phyloP scores from a whole-genome alignment of 306 rosid species.

The Dalbergia oliveri region DNA sequence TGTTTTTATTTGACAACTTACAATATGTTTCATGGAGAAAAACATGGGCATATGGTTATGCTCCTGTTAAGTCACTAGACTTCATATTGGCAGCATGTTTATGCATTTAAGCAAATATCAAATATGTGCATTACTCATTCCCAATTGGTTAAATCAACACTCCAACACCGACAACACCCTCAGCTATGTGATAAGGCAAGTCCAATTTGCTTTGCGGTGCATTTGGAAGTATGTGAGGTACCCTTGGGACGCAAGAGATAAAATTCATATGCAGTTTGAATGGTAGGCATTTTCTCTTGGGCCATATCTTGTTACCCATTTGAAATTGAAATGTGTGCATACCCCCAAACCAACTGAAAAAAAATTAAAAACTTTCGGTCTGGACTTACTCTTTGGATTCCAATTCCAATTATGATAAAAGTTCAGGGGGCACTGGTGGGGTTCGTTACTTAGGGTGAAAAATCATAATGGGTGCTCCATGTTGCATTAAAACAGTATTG shows the following conservation, averaged over 20 bases:
- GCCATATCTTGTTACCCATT: conserved; percentile 45
- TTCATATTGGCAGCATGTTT: background rate
- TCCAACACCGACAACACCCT: background rate
- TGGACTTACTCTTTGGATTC: conserved; percentile 59
- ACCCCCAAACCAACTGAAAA: conserved; percentile 7
- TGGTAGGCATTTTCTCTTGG: conserved; percentile 35
- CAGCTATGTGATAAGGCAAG: background rate
- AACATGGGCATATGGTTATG: conserved; percentile 13
- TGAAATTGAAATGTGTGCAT: too few species aligned
- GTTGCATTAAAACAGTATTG: conserved; percentile 48
- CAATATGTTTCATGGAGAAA: background rate
- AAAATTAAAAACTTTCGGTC: conserved; percentile 35
- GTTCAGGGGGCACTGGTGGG: conserved; percentile 53
- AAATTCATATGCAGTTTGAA: conserved; percentile 35
- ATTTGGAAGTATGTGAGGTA: conserved; percentile 35
- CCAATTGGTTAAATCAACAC: background rate
- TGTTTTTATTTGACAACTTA: background rate
- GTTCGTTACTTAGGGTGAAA: conserved; percentile 36
- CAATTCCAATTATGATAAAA: conserved; percentile 52
- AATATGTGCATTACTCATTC: background rate
- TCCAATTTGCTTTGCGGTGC: conserved; percentile 12
- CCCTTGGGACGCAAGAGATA: conserved; percentile 20
- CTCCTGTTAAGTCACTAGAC: background rate
- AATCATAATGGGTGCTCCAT: conserved; percentile 56
- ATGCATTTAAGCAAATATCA: background rate